These are phyloP conservation scores for Clarkia xantiana DNA, from an alignment of 345 rosid species.

Conservation along the genomic window DNA sequence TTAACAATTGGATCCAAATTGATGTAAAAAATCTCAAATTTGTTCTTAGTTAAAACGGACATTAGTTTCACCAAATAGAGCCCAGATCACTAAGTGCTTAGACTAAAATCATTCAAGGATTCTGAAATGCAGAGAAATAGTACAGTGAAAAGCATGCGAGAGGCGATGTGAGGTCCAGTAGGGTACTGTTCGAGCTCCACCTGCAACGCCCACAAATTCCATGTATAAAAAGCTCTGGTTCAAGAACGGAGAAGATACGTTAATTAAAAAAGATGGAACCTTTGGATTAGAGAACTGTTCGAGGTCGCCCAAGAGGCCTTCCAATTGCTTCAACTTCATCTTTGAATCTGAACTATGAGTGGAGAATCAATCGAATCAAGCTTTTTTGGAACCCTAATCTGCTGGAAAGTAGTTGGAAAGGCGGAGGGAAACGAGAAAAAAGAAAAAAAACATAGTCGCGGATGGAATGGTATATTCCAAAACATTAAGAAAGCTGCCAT, in stretches of 20 bases:
- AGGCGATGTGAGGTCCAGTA: constrained; percentile 90
- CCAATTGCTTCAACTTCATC: constrained; percentile 90
- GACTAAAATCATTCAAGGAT: background rate
- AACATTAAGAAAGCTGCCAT: no score
- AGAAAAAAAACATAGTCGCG: no score
- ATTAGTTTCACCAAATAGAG: no score
- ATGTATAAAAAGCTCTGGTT: no score
- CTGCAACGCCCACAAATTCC: constrained; percentile 19
- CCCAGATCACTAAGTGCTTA: background rate
- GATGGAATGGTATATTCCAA: no score
- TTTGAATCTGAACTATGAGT: constrained; percentile 2
- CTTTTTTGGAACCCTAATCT: background rate
- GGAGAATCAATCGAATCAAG: background rate
- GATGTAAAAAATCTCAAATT: no score
- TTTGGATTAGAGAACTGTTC: constrained; percentile 67
- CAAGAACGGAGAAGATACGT: no score
- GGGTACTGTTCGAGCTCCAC: constrained; percentile 94
- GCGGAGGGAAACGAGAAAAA: no score
- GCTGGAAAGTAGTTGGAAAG: no score
- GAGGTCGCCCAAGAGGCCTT: constrained; percentile 58
- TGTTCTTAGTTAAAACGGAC: no score
- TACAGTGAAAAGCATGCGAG: constrained; percentile 88
- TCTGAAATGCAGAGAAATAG: background rate
- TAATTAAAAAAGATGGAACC: constrained; percentile 16
- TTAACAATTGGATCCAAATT: no score